Evolutionary conservation across 1,139 yeast species (phyloP), one percentile per base, ranked within the genome.

Genomic region (Kurtzmaniella quercitrusa): DNA sequence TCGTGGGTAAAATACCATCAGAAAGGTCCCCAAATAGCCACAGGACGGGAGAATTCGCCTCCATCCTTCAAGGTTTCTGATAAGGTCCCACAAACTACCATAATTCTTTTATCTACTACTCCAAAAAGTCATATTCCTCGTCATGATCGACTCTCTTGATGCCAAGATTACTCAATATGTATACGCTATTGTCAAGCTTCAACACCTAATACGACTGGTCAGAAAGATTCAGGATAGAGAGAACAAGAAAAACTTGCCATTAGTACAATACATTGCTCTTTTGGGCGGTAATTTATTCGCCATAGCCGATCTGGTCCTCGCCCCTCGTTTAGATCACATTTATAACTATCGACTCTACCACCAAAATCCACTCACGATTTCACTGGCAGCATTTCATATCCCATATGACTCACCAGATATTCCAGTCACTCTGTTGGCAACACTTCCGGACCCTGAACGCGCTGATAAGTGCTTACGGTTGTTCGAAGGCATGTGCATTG

Each of bases 211-310:
- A 4, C 46, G 51, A 11, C 56, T 59, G 34, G 41, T 66, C 16
- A 52, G 34, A 16, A 19, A 39, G 14, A 16, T 41, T 25, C 41
- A 45, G 12, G 23, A 36, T 8, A 23, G 44, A 5, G 41, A 41
- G 4, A 40, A 42, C 38, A 15, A 39, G n/a, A 41, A 43, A 15
- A 42, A 44, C 19, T 43, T 63, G 11, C 65, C 69, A 3, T 51
- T 71, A 40, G 53, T 71, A 31, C 74, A 71, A 44, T 71, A 69
- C 51, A 55, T 72, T 33, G 59, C 66, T 1, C 54, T 74, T 7
- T 52, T 78, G 21, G 51, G 68, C 1, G 81, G 82, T 0, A 66
- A 67, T 24, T 51, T 73, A 2, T 71, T 79, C 55, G 70, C 79
- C 41, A 70, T 79, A 39, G 75, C 73, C 49, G 84, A 79, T 34